Base-by-base conservation (phyloP, 345 rosid species). In the Aurinia saxatilis region DNA sequence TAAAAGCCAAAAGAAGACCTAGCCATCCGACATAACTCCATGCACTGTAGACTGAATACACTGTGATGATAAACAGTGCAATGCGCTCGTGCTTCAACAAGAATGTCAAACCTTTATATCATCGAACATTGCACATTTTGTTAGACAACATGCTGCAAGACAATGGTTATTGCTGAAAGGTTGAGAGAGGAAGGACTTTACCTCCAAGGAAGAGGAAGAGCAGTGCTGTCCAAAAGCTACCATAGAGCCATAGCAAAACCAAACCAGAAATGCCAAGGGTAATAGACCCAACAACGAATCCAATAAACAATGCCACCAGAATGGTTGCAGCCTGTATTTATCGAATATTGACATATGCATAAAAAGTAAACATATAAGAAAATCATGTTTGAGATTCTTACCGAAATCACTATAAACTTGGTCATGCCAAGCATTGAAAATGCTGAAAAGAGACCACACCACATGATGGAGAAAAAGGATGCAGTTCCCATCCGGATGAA, bases 161-260 rank as follows among this genome's bases (percentile, higher is more conserved):
- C 23, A 41, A 34, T 35, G 27, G 33, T 40, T 35, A 39, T 30
- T 36, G 36, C 39, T n/a, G 31, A 21, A 34, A 35, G 44, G 34
- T 33, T 50, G 27, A 64, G 59, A 23, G 14, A 41, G 12, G 23
- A 56, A 64, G 13, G 21, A 33, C 15, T 55, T 74, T 68, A 93
- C 99, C 97, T 78, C 84, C 95, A 7, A 85, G 60, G 36, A 80
- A 64, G 50, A 87, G 76, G 60, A 86, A 77, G 65, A 83, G 68
- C 33, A 81, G 54, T 19, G 97, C 86, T 51, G 82, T 83, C 97
- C 97, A 90, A 72, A 90, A 85, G 75, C 99, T 90, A 79, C 99
- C 97, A 77, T 84, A 87, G 54, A 84, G 75, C 96, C 97, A 90
- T 21, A 90, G 71, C 46, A 88, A 75, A 81, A 82, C 55, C 19